A percentile compares a stretch with the other conserved stretches of the same genome.
Conservation (phyloP, 345 rosid genomes). For the Eucalyptus sp. region DNA sequence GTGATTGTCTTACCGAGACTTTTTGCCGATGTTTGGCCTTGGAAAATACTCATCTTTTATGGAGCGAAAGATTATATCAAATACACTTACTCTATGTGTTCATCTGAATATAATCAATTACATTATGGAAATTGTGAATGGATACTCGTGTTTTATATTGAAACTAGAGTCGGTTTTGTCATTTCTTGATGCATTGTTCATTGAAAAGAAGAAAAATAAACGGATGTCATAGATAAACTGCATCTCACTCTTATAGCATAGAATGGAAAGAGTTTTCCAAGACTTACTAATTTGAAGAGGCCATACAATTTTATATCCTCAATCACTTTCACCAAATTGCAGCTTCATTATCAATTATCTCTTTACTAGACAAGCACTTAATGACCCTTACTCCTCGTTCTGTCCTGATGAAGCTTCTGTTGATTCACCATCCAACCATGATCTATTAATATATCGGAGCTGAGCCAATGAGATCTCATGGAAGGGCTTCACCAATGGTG, state of each 20-base stretch:
- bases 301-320: not conserved
- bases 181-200: not conserved
- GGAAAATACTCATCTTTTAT: not conserved
- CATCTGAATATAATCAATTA: not conserved
- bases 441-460: not conserved
- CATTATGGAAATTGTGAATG: not conserved
- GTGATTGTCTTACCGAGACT: not conserved
- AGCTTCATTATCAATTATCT: too few species aligned
- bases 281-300: not conserved
- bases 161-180: not conserved
- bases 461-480: not conserved
- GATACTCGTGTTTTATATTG: not conserved
- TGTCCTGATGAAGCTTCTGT: not conserved
- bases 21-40: not conserved
- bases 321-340: not conserved
- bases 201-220: too few species aligned
- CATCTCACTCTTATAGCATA: not conserved
- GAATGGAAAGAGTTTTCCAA: not conserved
- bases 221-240: not conserved
- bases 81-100: not conserved
- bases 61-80: not conserved
- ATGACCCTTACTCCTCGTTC: too few species aligned
- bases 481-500: not conserved
- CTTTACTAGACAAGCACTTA: too few species aligned
- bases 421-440: not conserved